Evolutionary conservation across 2,329 filamentous ascomycete species (phyloP).

Genomic region (Phyllosticta capitalensis): DNA sequence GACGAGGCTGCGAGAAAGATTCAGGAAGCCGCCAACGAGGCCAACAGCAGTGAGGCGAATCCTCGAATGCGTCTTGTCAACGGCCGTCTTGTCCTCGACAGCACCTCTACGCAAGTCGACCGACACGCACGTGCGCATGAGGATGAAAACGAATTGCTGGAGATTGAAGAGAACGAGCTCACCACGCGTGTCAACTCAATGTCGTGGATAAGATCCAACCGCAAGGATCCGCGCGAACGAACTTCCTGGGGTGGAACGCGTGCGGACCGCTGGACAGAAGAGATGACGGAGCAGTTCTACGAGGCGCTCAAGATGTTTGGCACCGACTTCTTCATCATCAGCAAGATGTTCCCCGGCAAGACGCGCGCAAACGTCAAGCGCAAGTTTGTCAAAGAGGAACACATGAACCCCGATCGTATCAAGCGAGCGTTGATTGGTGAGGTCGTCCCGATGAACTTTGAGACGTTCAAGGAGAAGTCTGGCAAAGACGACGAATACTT

Average conservation of each 20-base stretch:
- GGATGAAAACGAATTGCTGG: slow-evolving; percentile 45
- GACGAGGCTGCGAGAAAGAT: slow-evolving; percentile 17
- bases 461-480: slow-evolving; percentile 30
- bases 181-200: slow-evolving; percentile 60
- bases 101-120: slow-evolving; percentile 58
- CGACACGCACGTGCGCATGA: slow-evolving; percentile 54
- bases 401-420: slow-evolving; percentile 53
- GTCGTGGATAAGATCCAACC: slow-evolving; percentile 56
- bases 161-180: slow-evolving; percentile 70
- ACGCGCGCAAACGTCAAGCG: slow-evolving; percentile 67
- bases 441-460: slow-evolving; percentile 31
- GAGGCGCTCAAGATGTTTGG: slow-evolving; percentile 66
- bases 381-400: slow-evolving; percentile 75
- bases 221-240: slow-evolving; percentile 38
- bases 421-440: slow-evolving; percentile 49
- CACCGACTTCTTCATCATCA: slow-evolving; percentile 74
- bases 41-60: slow-evolving; percentile 27
- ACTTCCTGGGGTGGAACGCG: slow-evolving; percentile 17
- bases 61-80: slow-evolving; percentile 57
- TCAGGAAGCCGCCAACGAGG: slow-evolving; percentile 13
- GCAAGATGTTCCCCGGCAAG: slow-evolving; percentile 62
- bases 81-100: slow-evolving; percentile 63
- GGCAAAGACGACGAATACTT: slow-evolving; percentile 29
- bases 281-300: slow-evolving; percentile 67
- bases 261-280: slow-evolving; percentile 50